Conservation (phyloP, 352 stramenopile species). For the Bremia lactucae region DNA sequence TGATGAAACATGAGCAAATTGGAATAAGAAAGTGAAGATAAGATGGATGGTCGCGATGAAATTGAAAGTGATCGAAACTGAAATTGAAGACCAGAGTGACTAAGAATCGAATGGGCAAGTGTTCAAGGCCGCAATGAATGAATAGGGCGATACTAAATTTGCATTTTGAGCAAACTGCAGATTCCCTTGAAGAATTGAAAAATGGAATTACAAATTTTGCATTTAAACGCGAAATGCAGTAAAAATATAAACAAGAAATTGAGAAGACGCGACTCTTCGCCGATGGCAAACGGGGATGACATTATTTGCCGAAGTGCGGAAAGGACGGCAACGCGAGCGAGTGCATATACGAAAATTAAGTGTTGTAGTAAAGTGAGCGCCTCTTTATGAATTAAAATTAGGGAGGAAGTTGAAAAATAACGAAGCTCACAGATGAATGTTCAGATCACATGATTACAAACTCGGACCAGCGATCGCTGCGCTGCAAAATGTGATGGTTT, state of each 20-base stretch:
- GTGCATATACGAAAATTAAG: constrained; percentile 33
- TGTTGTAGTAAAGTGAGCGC: constrained; percentile 33
- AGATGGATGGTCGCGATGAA: constrained; percentile 23
- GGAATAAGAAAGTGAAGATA: constrained; percentile 18
- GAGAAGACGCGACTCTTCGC: constrained; percentile 13
- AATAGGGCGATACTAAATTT: constrained; percentile 22
- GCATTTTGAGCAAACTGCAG: constrained; percentile 25
- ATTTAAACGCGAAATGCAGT: constrained; percentile 30
- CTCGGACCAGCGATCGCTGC: no score
- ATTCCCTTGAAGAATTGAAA: constrained; percentile 20
- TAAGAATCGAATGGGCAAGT: no score
- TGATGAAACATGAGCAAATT: constrained; percentile 15
- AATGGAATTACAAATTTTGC: constrained; percentile 40
- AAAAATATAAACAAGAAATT: constrained; percentile 24
- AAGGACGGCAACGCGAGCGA: constrained; percentile 8
- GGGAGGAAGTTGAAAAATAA: constrained; percentile 30
- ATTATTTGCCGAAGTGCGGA: constrained; percentile 4
- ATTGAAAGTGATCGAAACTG: constrained; percentile 19
- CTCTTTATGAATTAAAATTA: constrained; percentile 28
- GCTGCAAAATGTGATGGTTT: constrained; percentile 10
- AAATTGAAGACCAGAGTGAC: constrained; percentile 16
- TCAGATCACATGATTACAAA: no score
- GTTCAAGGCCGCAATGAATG: constrained; percentile 23
- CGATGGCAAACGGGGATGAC: neutral
- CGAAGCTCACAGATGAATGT: constrained; percentile 31